These are phyloP conservation scores for Helianthus annuus DNA, from an alignment of 129 eudicot species.

Conservation along the genomic window DNA sequence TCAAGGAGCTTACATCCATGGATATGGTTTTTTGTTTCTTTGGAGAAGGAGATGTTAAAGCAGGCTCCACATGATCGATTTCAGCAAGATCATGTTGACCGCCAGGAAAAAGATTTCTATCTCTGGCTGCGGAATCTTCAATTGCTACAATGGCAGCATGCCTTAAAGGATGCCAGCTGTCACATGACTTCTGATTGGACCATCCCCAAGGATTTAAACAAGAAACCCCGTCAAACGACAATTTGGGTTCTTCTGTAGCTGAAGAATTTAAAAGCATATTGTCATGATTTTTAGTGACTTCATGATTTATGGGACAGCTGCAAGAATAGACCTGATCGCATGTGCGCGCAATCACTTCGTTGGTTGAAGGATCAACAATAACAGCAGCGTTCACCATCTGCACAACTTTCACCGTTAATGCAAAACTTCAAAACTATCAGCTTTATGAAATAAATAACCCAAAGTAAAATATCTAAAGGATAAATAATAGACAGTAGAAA, in stretches of 20 bases:
- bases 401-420: slow-evolving; percentile 15
- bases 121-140: slow-evolving; percentile 83
- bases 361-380: slow-evolving; percentile 81
- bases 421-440: not conserved
- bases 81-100: slow-evolving; percentile 32
- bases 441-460: no score
- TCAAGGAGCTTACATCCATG: slow-evolving; percentile 45
- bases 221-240: slow-evolving; percentile 38
- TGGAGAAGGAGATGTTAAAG: slow-evolving; percentile 41
- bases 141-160: slow-evolving; percentile 97
- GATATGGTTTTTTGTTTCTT: slow-evolving; percentile 62
- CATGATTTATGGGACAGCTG: slow-evolving; percentile 30
- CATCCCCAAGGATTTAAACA: slow-evolving; percentile 88
- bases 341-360: slow-evolving; percentile 69
- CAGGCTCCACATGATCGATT: slow-evolving; percentile 33
- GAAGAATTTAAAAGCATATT: slow-evolving; percentile 29
- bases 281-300: slow-evolving; percentile 25
- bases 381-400: slow-evolving; percentile 92
- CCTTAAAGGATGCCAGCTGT: slow-evolving; percentile 72
- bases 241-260: slow-evolving; percentile 25
- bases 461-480: no score
- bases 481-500: not conserved
- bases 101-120: slow-evolving; percentile 61
- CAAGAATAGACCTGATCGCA: slow-evolving; percentile 54
- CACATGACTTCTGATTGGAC: slow-evolving; percentile 45